Percentiles rank a stretch among this genome's conserved stretches.
Evolutionary conservation across 257 asterid genomes (phyloP).

Genomic region (Ajuga chamaepitys): DNA sequence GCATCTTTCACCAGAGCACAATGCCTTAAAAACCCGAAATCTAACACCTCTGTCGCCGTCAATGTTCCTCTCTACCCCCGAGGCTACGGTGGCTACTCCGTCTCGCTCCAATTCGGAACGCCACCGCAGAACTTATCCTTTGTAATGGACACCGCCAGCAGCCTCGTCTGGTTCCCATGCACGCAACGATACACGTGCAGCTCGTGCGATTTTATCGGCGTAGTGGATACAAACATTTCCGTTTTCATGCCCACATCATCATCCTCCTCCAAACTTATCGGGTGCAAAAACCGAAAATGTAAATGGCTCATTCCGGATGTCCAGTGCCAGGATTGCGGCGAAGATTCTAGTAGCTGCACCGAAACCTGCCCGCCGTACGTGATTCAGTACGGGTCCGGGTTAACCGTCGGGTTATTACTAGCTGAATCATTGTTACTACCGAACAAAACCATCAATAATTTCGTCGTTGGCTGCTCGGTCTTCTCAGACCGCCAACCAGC

Average conservation of each 20-base stretch:
- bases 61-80: conserved; percentile 28
- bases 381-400: conserved; percentile 39
- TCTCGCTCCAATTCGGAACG: conserved; percentile 46
- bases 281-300: conserved; percentile 42
- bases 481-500: conserved; percentile 27
- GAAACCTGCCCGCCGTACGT: conserved; percentile 42
- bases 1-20: conserved; percentile 44
- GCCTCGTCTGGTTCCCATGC: conserved; percentile 63
- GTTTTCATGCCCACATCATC: conserved; percentile 31
- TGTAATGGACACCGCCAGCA: conserved; percentile 58
- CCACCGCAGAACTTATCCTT: conserved; percentile 45
- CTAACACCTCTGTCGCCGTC: too few species aligned
- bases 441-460: conserved; percentile 10
- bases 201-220: conserved; percentile 28
- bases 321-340: conserved; percentile 23
- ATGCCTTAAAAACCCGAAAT: conserved; percentile 25
- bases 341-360: conserved; percentile 13
- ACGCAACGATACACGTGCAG: conserved; percentile 27
- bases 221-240: neutral
- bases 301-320: conserved; percentile 18
- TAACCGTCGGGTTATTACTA: conserved; percentile 32
- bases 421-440: conserved; percentile 31
- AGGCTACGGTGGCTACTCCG: conserved; percentile 41
- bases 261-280: conserved; percentile 30
- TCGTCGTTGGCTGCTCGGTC: conserved; percentile 44